A percentile compares a stretch with the other conserved stretches of the same genome.
Conservation (phyloP, 1,139 yeast species). For the Lodderomyces theae region DNA sequence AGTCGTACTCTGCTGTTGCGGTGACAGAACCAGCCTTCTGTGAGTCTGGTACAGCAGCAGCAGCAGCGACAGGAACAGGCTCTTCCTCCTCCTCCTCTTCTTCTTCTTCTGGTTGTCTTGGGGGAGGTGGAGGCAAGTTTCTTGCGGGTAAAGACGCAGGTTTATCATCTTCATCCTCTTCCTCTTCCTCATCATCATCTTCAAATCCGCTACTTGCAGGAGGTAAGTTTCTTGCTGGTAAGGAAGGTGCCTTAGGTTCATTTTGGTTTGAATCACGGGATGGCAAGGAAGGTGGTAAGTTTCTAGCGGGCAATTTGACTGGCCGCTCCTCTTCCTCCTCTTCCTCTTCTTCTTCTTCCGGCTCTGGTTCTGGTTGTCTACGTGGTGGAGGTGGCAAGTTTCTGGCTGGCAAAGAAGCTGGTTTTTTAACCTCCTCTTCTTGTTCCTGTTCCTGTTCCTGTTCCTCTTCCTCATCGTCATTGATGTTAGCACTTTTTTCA, state of each 20-base stretch:
- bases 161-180: conserved; percentile 19
- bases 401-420: conserved; percentile 21
- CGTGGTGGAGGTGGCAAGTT: conserved; percentile 23
- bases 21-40: conserved; percentile 56
- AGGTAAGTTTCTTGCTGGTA: conserved; percentile 22
- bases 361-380: conserved; percentile 14
- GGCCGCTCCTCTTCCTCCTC: conserved; percentile 17
- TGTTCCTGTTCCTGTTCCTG: too few species aligned
- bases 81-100: conserved; percentile 33
- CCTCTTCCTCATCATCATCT: conserved; percentile 21
- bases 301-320: conserved; percentile 19
- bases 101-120: conserved; percentile 16
- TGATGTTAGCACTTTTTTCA: conserved; percentile 17
- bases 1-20: conserved; percentile 67
- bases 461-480: conserved; percentile 17
- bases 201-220: conserved; percentile 18
- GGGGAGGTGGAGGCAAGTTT: conserved; percentile 20
- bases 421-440: conserved; percentile 18
- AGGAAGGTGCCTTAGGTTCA: conserved; percentile 4
- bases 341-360: conserved; percentile 20
- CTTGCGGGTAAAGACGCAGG: conserved; percentile 16
- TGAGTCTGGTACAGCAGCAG: conserved; percentile 66
- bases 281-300: conserved; percentile 19
- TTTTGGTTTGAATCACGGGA: conserved; percentile 10
- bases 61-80: too few species aligned